Base-by-base conservation (phyloP, 352 stramenopile genomes). In the Salisapilia sapeloensis region DNA sequence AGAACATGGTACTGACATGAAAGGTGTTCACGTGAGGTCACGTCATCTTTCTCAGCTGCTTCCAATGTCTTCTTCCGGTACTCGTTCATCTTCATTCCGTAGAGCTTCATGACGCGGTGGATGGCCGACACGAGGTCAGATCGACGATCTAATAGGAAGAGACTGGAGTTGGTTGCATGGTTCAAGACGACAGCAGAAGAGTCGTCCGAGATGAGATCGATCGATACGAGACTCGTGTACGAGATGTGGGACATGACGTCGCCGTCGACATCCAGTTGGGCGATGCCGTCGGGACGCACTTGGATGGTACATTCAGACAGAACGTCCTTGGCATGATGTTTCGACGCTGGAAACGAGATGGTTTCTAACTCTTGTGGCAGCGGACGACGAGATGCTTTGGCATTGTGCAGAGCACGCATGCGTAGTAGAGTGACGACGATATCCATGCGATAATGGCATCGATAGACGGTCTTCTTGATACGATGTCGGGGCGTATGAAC, bases 51-150 rank as follows among this genome's bases (percentile, higher is more conserved):
- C 15, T 60, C 30, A 1, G 63, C 67, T 0, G 42, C 50, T 18
- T 72, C 65, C 50, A 87, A 54, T 5, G 67, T 81, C 40, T 84
- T 84, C 44, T 87, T 81, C 14, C 61, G 50, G 35, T 87, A 87
- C 28, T 87, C 67, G 41, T 87, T 84, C 13, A 87, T 77, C 29
- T 61, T 55, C 51, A 87, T 87, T 10, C 56, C 61, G 30, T 84
- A 87, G 3, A 57, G 54, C n/a, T 60, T 58, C 62, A 84, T 82
- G 10, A 81, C 56, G 25, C 48, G 44, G 18, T 72, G 61, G 26
- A 87, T 84, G 0, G 53, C 58, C 36, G 66, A 59, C n/a, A 63
- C 65, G 23, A 87, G 55, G 17, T 84, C 71, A 5, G 62, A 78
- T 11, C 67, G 65, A 13, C 24, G 24, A 29, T 53, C 60, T 0